Evolutionary conservation across 1,139 yeast genomes (phyloP).

Genomic region (Saccharomyces uvarum): DNA sequence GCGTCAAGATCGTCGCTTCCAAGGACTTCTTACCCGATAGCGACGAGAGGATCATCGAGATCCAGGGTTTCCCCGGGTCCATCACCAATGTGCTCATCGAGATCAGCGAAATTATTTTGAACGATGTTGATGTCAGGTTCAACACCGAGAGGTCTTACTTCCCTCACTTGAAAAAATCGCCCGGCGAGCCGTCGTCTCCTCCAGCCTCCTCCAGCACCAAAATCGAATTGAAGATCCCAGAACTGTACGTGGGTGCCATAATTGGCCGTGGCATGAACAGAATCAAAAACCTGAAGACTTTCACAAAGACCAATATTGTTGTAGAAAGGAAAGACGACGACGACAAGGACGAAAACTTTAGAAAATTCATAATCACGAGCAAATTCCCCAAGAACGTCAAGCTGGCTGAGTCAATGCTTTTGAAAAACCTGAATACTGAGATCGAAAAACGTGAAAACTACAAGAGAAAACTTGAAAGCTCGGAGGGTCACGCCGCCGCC

Average conservation of each 20-base stretch:
- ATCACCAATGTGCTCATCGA: constrained; percentile 62
- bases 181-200: constrained; percentile 1
- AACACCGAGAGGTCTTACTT: constrained; percentile 19
- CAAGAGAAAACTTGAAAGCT: neutral
- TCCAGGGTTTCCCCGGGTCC: constrained; percentile 70
- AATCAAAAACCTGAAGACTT: constrained; percentile 78
- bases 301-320: constrained; percentile 72
- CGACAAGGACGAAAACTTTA: constrained; percentile 58
- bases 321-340: constrained; percentile 55
- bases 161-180: constrained; percentile 14
- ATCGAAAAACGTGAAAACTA: constrained; percentile 49
- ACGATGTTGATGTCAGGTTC: constrained; percentile 19
- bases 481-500: neutral
- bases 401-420: constrained; percentile 24
- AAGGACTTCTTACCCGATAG: constrained; percentile 78
- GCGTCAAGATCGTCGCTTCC: constrained; percentile 80
- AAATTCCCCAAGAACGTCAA: constrained; percentile 34
- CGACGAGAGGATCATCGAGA: constrained; percentile 80
- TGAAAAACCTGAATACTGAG: constrained; percentile 64
- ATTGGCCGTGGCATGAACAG: constrained; percentile 83
- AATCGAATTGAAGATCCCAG: constrained; percentile 44
- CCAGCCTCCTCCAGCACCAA: constrained; percentile 12
- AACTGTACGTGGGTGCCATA: constrained; percentile 82
- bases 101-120: constrained; percentile 23
- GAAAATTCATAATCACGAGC: constrained; percentile 70